phyloP scores from a whole-genome alignment of 2,329 filamentous ascomycete species.

The Cordyceps javanica region DNA sequence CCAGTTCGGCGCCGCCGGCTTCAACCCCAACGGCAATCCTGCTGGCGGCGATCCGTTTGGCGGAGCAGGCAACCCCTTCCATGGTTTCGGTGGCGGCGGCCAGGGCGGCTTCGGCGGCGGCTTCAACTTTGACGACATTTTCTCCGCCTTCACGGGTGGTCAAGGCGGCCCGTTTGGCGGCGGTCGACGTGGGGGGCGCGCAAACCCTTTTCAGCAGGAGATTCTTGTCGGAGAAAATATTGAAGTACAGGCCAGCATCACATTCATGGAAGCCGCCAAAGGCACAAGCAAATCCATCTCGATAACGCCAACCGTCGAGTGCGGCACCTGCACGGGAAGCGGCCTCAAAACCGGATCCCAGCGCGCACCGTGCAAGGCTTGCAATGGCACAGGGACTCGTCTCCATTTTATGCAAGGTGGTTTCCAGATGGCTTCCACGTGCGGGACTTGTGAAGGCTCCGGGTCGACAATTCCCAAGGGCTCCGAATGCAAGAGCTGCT shows the following conservation, averaged over 20 bases:
- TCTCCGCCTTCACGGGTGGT: constrained; percentile 70
- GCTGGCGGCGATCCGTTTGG: constrained; percentile 55
- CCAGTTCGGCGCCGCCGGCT: constrained; percentile 80
- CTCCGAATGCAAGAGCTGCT: constrained; percentile 73
- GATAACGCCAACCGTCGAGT: constrained; percentile 75
- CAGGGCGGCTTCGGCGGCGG: constrained; percentile 69
- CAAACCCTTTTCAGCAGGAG: constrained; percentile 66
- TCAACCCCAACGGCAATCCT: constrained; percentile 67
- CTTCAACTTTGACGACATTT: constrained; percentile 95
- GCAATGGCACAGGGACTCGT: constrained; percentile 78
- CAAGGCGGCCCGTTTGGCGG: constrained; percentile 48
- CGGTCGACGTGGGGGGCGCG: constrained; percentile 42
- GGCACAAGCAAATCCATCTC: constrained; percentile 82
- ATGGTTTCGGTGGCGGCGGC: constrained; percentile 49
- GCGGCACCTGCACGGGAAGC: constrained; percentile 74
- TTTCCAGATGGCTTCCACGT: constrained; percentile 94
- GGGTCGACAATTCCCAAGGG: constrained; percentile 72
- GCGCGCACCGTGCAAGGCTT: constrained; percentile 67
- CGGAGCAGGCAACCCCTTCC: constrained; percentile 60
- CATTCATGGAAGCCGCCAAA: constrained; percentile 94
- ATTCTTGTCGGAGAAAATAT: constrained; percentile 92
- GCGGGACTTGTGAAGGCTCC: constrained; percentile 70
- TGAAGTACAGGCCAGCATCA: constrained; percentile 86
- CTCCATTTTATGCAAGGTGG: constrained; percentile 87
- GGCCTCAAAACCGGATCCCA: constrained; percentile 78